Evolutionary conservation across 2,329 filamentous ascomycete genomes (phyloP), one percentile per base, ranked within the genome.

Genomic region (Aspergillus versicolor): DNA sequence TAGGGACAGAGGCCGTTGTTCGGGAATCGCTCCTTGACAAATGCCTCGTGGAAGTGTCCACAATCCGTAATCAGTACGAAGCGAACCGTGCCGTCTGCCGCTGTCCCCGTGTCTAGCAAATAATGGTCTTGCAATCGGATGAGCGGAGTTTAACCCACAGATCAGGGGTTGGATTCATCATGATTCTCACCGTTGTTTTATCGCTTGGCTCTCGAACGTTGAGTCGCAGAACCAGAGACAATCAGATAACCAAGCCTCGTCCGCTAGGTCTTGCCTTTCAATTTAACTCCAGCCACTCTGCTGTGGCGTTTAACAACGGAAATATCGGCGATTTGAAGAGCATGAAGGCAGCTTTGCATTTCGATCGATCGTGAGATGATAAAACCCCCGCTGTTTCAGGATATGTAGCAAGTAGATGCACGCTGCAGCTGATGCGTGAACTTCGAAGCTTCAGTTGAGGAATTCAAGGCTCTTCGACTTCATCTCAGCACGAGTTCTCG

Each of bases 21-120:
- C 34, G 27, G 27, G 9, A 30, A 11, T 30, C 27, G 27, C 9
- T 30, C 27, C 27, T 37, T 37, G 34, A 37, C 12, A n/a, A 37
- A 53, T 21, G 51, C 51, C 43, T 46, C 51, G 51, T 53, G 42
- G 51, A 46, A 6, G 42, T 47, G 42, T 47, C 51, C 51, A 52
- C 43, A 40, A 15, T 51, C 32, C 19, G 41, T 40, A 40, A 9
- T 51, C 32, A 3, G 41, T 40, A 41, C 47, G 27, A 44, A 59
- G 56, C 59, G 59, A 61, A 61, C 57, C 52, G 54, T 56, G 37
- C 54, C 55, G 60, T 52, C 46, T 52, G 52, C 52, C 32, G 45
- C 44, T 52, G 13, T 17, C 43, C 27, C 22, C 22, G 9, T 21
- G 45, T 27, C 49, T n/a, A 41, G 52, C 57, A 43, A 59, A 56